Conservation (phyloP, 805 yeast genomes). For the Starmerella cellae region DNA sequence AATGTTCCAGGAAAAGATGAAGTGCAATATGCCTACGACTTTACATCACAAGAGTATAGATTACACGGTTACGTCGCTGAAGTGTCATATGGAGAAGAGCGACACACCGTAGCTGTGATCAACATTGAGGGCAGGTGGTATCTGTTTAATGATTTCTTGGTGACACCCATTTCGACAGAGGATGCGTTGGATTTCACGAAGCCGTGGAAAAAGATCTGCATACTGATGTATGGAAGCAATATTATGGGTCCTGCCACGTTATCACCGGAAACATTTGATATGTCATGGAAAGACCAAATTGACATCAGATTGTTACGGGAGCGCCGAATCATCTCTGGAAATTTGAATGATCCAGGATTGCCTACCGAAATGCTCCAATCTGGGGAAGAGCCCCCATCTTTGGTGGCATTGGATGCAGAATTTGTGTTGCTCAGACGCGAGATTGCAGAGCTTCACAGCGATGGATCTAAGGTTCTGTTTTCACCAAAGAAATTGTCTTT, state of each 20-base stretch:
- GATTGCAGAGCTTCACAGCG: conserved; percentile 58
- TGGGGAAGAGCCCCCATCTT: conserved; percentile 50
- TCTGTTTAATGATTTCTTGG: conserved; percentile 83
- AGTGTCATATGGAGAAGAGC: conserved; percentile 23
- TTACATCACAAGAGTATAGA: conserved; percentile 19
- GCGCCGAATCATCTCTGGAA: conserved; percentile 60
- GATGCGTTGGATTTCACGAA: conserved; percentile 64
- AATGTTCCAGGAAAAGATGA: background rate
- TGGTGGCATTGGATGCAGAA: conserved; percentile 93
- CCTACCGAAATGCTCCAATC: conserved; percentile 54
- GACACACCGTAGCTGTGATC: conserved; percentile 29
- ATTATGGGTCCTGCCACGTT: background rate
- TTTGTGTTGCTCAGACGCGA: conserved; percentile 76
- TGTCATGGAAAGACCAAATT: conserved; percentile 38
- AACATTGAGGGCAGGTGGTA: conserved; percentile 41
- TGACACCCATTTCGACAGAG: conserved; percentile 53
- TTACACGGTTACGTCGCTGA: conserved; percentile 29
- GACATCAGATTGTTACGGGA: conserved; percentile 55
- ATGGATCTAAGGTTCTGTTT: conserved; percentile 55
- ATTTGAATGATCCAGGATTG: conserved; percentile 31
- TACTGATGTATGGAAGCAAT: conserved; percentile 17
- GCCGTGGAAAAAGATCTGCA: conserved; percentile 67
- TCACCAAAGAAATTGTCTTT: conserved; percentile 64
- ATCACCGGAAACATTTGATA: conserved; percentile 29
- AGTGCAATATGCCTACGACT: background rate